Percentiles rank a stretch among this genome's conserved stretches.
Evolutionary conservation across 1,284 basidiomycete species (phyloP).

Genomic region (Mrakiaceae sp.): DNA sequence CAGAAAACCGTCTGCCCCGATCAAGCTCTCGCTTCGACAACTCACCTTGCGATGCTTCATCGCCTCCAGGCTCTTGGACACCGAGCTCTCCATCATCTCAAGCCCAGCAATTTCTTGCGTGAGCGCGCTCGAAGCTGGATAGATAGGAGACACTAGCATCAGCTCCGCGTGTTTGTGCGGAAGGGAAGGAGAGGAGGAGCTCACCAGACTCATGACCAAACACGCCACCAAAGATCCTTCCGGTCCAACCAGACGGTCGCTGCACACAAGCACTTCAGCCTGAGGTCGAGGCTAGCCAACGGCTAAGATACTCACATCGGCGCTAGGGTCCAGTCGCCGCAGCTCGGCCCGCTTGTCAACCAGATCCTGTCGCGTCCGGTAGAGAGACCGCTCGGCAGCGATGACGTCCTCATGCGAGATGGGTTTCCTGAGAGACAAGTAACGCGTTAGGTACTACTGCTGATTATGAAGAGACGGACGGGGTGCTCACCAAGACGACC

Average conservation of each 20-base stretch:
- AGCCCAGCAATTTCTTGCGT: conserved; percentile 28
- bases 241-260: conserved; percentile 23
- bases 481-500: conserved; percentile 7
- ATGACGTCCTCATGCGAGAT: conserved; percentile 20
- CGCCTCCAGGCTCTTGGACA: conserved; percentile 25
- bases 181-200: no score
- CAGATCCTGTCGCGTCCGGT: conserved; percentile 31
- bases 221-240: conserved; percentile 26
- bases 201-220: no score
- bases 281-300: no score
- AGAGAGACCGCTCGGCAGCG: conserved; percentile 32
- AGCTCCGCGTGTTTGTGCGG: conserved; percentile 12
- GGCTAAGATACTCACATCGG: no score
- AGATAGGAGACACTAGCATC: conserved; percentile 17
- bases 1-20: neutral
- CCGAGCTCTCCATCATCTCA: conserved; percentile 30
- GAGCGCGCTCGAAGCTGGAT: neutral
- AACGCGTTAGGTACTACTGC: neutral
- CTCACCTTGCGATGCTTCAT: conserved; percentile 30
- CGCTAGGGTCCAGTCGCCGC: conserved; percentile 9
- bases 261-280: no score
- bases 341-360: conserved; percentile 29
- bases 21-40: neutral
- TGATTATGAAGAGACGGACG: no score
- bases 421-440: conserved; percentile 11